Conservation (phyloP, 345 rosid species). For the Excoecaria cochinchinensis region DNA sequence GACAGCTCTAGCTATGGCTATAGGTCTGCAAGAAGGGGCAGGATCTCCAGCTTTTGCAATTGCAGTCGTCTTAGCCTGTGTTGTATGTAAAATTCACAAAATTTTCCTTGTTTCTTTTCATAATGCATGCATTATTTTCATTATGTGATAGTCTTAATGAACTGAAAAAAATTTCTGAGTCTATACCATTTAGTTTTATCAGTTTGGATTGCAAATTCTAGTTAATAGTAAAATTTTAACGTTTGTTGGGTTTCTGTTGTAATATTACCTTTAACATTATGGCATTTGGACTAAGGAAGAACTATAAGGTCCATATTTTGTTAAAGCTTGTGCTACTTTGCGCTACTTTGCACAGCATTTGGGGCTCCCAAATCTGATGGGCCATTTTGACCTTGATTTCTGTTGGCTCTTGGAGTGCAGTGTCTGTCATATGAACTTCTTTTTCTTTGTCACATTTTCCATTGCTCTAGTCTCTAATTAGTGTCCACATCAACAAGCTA, state of each 20-base stretch:
- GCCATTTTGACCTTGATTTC: not conserved
- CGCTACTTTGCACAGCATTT: not conserved
- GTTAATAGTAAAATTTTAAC: not conserved
- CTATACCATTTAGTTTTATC: not conserved
- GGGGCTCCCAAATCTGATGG: not conserved
- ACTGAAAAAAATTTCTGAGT: not conserved
- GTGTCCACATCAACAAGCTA: not conserved
- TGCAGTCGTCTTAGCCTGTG: conserved; percentile 76
- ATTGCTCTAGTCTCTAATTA: not conserved
- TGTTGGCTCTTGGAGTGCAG: not conserved
- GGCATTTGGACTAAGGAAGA: not conserved
- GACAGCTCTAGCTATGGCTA: conserved; percentile 80
- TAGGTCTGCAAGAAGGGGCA: conserved; percentile 76
- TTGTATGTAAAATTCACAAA: conserved; percentile 50
- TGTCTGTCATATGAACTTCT: not conserved
- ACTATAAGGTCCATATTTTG: not conserved
- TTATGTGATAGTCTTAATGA: not conserved
- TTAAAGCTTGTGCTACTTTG: not conserved
- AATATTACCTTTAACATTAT: not conserved
- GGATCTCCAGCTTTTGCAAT: conserved; percentile 81
- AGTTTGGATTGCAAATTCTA: not conserved
- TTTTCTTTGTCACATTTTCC: not conserved
- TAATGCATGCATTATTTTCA: not conserved
- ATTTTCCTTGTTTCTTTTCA: conserved; percentile 1
- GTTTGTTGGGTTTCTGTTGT: no score